Evolutionary conservation across 179 eudicot species (phyloP), one percentile per base, ranked within the genome.

Genomic region (Vitellaria paradoxa): DNA sequence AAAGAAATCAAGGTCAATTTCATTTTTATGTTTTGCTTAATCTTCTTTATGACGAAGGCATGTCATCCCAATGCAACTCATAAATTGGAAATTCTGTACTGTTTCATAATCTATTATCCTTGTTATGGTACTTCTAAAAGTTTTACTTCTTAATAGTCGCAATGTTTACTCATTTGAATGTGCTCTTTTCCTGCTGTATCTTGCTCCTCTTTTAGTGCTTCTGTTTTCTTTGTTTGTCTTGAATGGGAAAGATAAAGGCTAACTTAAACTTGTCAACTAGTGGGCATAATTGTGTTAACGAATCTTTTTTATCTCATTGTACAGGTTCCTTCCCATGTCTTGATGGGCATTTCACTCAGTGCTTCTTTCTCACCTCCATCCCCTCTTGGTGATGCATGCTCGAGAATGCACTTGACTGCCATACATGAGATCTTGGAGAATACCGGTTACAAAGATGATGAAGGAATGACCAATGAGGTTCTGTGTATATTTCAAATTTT

Each of bases 1-100:
- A 89, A 88, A 79, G 92, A 91, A 82, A 85, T 84, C 59, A 91
- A 91, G 95, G 95, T 91, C 69, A 77, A 87, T 76, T 71, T n/a
- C 49, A 7, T 30, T 74, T 47, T 23, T 75, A 2, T 37, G 4
- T 66, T 17, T 26, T 40, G 40, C 26, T 65, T 66, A 37, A 55
- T 66, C 40, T 6, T 56, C 26, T 20, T 47, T 10, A 47, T n/a
- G 9, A 21, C n/a, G 2, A 49, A 69, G 5, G 23, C 46, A 65
- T 30, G 37, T 30, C 68, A 65, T 13, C n/a, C 18, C 26, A 61
- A 21, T 7, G 37, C 13, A 1, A 61, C 26, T 6, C 30, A 5
- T 3, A 13, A 23, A 71, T 71, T 71, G 60, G 63, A 71, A 70
- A 55, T 15, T 15, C 60, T 71, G 14, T 61, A 53, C 10, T 53